These are phyloP conservation scores for Hortaea werneckii DNA, from an alignment of 2,329 filamentous ascomycete species.

Conservation along the genomic window DNA sequence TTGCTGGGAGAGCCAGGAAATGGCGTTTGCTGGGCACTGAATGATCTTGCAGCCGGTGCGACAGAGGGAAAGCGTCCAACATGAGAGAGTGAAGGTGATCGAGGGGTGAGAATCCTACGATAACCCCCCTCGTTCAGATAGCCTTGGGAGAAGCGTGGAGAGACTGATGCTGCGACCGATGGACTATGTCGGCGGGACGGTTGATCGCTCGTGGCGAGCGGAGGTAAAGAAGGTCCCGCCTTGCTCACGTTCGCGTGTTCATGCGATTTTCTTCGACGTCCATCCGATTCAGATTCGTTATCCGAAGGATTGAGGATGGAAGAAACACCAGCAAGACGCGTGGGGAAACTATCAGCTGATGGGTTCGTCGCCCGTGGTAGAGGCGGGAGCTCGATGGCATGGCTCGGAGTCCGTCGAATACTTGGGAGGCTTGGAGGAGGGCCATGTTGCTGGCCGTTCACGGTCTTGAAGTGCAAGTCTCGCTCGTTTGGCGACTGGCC, in stretches of 20 bases:
- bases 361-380: constrained; percentile 14
- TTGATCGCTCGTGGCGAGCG: constrained; percentile 11
- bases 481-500: neutral
- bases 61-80: constrained; percentile 40
- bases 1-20: constrained; percentile 34
- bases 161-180: constrained; percentile 7
- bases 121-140: constrained; percentile 1
- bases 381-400: constrained; percentile 22
- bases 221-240: constrained; percentile 26
- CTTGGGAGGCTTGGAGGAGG: neutral
- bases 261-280: too few relatives aligned
- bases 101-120: constrained; percentile 47
- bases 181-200: neutral
- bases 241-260: too few relatives aligned
- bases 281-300: too few relatives aligned
- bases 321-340: constrained; percentile 32
- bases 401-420: constrained; percentile 7
- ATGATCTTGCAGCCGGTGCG: constrained; percentile 34
- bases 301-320: constrained; percentile 41
- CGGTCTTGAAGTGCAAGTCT: too few relatives aligned
- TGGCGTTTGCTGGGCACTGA: constrained; percentile 40
- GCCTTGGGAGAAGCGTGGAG: constrained; percentile 11
- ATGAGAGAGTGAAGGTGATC: constrained; percentile 43
- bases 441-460: too few relatives aligned
- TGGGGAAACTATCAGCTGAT: constrained; percentile 12